Percentiles rank a stretch among this genome's conserved stretches.
Evolutionary conservation across 495 filamentous ascomycete genomes (phyloP).

Genomic region (Immersiella caudata): DNA sequence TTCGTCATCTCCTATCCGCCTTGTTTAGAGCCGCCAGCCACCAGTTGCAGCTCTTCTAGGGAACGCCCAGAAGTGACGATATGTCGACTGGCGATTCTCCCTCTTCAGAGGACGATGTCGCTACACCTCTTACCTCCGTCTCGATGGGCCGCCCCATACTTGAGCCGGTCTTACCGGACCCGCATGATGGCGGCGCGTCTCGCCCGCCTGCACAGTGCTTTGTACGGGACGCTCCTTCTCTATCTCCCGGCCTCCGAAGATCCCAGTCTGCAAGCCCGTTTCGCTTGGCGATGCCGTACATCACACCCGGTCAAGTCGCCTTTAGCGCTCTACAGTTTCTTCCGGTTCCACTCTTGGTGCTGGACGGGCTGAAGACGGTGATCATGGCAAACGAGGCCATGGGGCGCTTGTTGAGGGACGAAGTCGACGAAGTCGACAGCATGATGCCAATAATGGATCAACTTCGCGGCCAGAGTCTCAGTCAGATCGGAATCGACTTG

Average conservation of each 20-base stretch:
- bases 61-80: not conserved
- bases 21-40: not conserved
- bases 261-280: conserved; percentile 40
- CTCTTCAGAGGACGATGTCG: not conserved
- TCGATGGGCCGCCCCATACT: not conserved
- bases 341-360: conserved; percentile 65
- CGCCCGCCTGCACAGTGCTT: not conserved
- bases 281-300: conserved; percentile 41
- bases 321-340: conserved; percentile 69
- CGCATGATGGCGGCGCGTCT: not conserved
- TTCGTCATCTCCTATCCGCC: conserved; percentile 1
- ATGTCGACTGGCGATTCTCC: not conserved
- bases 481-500: conserved; percentile 64
- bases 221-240: not conserved
- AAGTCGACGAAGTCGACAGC: conserved; percentile 33
- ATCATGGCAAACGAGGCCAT: conserved; percentile 73
- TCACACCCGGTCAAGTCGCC: conserved; percentile 52
- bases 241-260: conserved; percentile 3
- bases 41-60: not conserved
- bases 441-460: conserved; percentile 42
- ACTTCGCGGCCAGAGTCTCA: conserved; percentile 59
- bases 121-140: not conserved
- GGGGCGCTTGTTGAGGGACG: conserved; percentile 60
- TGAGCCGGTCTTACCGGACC: not conserved
- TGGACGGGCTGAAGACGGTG: conserved; percentile 64